Evolutionary conservation across 345 rosid species (phyloP).

Genomic region (Eucalyptus marginata): DNA sequence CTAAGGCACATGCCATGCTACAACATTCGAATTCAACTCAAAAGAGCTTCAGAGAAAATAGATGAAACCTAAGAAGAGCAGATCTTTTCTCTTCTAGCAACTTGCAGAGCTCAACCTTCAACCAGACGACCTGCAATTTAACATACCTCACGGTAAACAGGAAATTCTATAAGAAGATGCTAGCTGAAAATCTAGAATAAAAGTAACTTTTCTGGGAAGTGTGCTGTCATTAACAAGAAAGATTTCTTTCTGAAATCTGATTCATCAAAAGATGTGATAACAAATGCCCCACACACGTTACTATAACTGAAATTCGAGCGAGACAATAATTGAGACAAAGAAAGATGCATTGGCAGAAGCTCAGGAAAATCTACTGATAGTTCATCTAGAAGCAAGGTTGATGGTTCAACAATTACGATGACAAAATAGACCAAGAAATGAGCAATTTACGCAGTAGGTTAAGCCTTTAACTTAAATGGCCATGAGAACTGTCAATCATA

Average conservation of each 20-base stretch:
- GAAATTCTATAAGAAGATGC: background rate
- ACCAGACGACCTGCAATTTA: constrained; percentile 68
- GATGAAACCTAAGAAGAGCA: constrained; percentile 64
- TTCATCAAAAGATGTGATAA: background rate
- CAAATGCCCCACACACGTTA: background rate
- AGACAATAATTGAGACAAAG: background rate
- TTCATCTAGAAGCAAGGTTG: background rate
- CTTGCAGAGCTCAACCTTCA: constrained; percentile 92
- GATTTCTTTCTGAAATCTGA: background rate
- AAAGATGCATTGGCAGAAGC: background rate
- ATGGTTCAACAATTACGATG: background rate
- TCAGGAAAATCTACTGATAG: background rate
- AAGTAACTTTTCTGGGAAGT: background rate
- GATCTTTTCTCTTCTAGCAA: constrained; percentile 98
- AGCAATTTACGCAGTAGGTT: background rate
- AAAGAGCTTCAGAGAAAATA: background rate
- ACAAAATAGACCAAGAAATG: background rate
- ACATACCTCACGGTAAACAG: background rate
- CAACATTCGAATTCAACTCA: background rate
- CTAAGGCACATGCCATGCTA: background rate
- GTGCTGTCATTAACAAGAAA: background rate
- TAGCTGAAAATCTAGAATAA: background rate
- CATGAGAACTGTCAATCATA: background rate
- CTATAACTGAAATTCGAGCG: background rate
- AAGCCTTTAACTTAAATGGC: background rate